Percentiles rank a stretch among this genome's conserved stretches.
phyloP scores from a whole-genome alignment of 306 rosid species.

The Cyamopsis tetragonoloba region DNA sequence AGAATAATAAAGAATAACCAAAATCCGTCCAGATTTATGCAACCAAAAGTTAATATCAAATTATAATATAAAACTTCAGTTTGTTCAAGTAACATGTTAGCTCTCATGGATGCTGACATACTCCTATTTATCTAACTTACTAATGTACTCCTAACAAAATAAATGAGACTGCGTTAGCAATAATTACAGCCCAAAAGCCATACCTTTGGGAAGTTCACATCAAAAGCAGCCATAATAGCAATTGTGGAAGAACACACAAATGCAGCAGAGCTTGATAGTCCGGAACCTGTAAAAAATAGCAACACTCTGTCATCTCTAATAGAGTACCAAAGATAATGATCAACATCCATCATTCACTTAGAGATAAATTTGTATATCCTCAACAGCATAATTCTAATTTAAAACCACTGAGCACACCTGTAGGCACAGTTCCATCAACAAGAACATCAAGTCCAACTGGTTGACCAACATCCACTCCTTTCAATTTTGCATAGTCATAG shows the following conservation, averaged over 20 bases:
- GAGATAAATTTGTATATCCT: not conserved
- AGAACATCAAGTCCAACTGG: slow-evolving; percentile 88
- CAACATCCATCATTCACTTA: not conserved
- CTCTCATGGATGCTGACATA: too few relatives aligned
- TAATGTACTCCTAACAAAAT: too few relatives aligned
- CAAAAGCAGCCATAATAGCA: slow-evolving; percentile 93
- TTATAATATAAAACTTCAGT: not conserved
- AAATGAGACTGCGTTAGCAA: too few relatives aligned
- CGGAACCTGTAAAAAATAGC: slow-evolving; percentile 62
- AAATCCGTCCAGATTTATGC: not conserved
- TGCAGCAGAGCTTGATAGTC: slow-evolving; percentile 95
- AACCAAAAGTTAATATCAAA: not conserved
- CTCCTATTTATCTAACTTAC: too few relatives aligned
- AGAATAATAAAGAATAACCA: not conserved
- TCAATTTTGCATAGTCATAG: slow-evolving; percentile 59
- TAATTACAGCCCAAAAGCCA: not conserved
- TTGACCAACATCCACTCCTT: slow-evolving; percentile 54
- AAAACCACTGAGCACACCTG: slow-evolving; percentile 48
- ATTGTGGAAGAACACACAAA: slow-evolving; percentile 95
- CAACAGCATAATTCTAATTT: not conserved
- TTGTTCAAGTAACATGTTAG: not conserved
- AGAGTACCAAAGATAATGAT: slow-evolving; percentile 3
- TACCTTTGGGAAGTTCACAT: slow-evolving; percentile 80
- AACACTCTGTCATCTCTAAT: not conserved
- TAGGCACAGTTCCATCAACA: slow-evolving; percentile 90